Conservation (phyloP, 768 basidiomycete genomes). For the Lactarius indigo region DNA sequence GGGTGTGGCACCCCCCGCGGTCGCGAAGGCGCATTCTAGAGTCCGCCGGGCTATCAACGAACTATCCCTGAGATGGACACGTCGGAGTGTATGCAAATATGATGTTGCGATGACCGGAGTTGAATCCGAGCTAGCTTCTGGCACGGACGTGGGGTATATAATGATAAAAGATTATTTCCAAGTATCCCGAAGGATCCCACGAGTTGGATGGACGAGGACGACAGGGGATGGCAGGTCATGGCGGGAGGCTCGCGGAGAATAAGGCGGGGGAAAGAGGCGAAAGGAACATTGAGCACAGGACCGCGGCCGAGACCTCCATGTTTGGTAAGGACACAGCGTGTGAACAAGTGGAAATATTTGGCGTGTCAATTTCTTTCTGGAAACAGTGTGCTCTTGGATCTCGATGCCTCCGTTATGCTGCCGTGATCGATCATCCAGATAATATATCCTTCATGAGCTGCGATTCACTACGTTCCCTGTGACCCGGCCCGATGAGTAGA, state of each 20-base stretch:
- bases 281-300: not conserved
- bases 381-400: too few relatives aligned
- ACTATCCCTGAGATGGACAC: conserved; percentile 23
- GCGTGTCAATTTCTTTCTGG: not conserved
- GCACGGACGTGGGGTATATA: not conserved
- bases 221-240: not conserved
- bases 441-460: too few relatives aligned
- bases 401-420: not conserved
- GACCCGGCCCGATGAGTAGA: too few relatives aligned
- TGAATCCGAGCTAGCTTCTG: conserved; percentile 9
- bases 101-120: conserved; percentile 6
- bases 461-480: too few relatives aligned
- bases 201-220: not conserved
- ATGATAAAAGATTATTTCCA: not conserved
- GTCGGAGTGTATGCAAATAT: conserved; percentile 17
- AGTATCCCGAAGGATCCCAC: not conserved
- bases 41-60: conserved; percentile 25
- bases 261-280: not conserved
- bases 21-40: conserved; percentile 21
- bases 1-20: conserved; percentile 20
- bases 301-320: not conserved
- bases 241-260: not conserved
- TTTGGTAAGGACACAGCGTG: not conserved
- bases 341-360: not conserved
- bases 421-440: not conserved